Percentiles rank a stretch among this genome's conserved stretches.
Evolutionary conservation across 495 filamentous ascomycete species (phyloP).

Genomic region (Podospora tetraspora): DNA sequence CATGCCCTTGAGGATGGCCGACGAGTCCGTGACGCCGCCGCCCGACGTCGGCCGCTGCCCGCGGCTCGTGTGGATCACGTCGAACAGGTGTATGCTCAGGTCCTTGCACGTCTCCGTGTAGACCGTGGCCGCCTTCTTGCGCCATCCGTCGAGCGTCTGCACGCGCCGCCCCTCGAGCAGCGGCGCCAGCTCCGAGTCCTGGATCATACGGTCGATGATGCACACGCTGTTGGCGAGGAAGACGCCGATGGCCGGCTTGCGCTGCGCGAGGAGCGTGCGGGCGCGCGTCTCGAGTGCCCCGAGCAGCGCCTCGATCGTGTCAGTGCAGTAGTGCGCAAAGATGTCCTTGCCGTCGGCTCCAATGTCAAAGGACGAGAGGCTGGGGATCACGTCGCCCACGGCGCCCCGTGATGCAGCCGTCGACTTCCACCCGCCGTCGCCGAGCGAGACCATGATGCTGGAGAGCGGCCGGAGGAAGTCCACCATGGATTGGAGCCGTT

Average conservation of each 20-base stretch:
- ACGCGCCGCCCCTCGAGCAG: conserved; percentile 59
- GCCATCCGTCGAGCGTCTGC: conserved; percentile 69
- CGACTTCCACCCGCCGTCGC: conserved; percentile 83
- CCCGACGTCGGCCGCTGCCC: conserved; percentile 60
- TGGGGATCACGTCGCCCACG: conserved; percentile 60
- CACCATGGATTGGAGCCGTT: conserved; percentile 76
- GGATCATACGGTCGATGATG: conserved; percentile 80
- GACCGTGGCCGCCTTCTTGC: conserved; percentile 73
- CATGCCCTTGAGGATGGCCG: conserved; percentile 74
- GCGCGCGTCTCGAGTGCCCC: conserved; percentile 70
- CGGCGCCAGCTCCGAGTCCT: conserved; percentile 67
- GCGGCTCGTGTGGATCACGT: conserved; percentile 86
- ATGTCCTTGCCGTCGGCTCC: conserved; percentile 84
- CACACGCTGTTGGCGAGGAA: conserved; percentile 87
- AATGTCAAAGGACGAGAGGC: conserved; percentile 74
- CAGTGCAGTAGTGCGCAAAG: conserved; percentile 78
- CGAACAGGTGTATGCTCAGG: conserved; percentile 74
- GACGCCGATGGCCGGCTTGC: conserved; percentile 71
- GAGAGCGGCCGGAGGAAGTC: conserved; percentile 81
- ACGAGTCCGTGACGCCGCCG: conserved; percentile 61
- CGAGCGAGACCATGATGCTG: conserved; percentile 84
- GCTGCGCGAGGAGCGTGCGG: conserved; percentile 63
- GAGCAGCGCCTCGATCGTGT: conserved; percentile 79
- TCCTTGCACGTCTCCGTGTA: conserved; percentile 91
- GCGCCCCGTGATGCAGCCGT: conserved; percentile 42